phyloP scores from a whole-genome alignment of 768 basidiomycete genomes.

The Paxillus ammoniavirescens region DNA sequence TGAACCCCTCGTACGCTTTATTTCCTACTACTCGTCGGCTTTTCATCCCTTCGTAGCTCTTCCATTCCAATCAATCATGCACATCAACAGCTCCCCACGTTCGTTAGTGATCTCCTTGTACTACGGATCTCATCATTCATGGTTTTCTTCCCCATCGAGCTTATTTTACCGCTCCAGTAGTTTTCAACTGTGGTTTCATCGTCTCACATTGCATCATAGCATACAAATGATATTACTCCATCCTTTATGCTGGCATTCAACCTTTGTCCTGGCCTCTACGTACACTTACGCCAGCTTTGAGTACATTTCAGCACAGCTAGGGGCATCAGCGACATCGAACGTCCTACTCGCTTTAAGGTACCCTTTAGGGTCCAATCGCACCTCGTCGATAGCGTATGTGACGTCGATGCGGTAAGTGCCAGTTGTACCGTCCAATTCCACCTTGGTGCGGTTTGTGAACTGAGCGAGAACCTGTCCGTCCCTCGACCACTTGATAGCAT shows the following conservation, averaged over 20 bases:
- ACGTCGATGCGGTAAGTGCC: conserved; percentile 50
- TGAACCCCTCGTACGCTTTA: conserved; percentile 9
- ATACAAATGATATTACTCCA: conserved; percentile 11
- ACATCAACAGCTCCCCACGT: conserved; percentile 9
- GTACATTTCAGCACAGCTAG: background rate
- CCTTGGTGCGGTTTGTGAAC: conserved; percentile 49
- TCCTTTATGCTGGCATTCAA: background rate
- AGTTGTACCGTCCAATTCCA: conserved; percentile 37
- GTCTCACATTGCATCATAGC: conserved; percentile 10
- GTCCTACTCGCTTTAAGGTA: conserved; percentile 26
- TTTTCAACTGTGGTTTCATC: conserved; percentile 7
- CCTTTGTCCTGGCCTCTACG: background rate
- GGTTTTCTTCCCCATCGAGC: conserved; percentile 1
- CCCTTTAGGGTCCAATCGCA: conserved; percentile 45
- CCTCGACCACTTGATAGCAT: conserved; percentile 55
- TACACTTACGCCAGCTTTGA: background rate
- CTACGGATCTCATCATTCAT: conserved; percentile 18
- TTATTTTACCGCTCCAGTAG: conserved; percentile 26
- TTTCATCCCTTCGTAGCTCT: background rate
- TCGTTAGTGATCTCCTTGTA: conserved; percentile 27
- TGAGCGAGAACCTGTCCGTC: conserved; percentile 43
- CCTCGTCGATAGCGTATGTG: conserved; percentile 54
- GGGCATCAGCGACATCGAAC: conserved; percentile 7
- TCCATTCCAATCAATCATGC: conserved; percentile 8
- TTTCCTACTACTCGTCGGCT: no score